A percentile compares a stretch with the other conserved stretches of the same genome.
These are phyloP conservation scores for Globisporangium viniferum DNA, from an alignment of 352 stramenopile genomes.

Conservation along the genomic window DNA sequence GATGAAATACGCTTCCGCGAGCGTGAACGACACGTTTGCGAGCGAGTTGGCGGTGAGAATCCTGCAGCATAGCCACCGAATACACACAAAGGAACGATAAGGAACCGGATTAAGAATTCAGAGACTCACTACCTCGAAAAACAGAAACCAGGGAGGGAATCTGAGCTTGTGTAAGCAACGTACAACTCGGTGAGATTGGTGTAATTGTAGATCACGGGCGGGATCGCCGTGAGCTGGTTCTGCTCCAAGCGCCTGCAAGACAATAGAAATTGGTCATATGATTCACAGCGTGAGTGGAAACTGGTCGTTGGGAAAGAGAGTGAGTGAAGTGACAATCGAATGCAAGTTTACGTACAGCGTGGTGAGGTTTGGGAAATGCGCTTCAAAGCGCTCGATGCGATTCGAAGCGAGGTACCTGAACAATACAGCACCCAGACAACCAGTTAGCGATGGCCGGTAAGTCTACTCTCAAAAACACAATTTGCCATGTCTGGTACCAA, in stretches of 20 bases:
- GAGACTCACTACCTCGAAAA: too few relatives aligned
- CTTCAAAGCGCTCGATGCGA: conserved; percentile 22
- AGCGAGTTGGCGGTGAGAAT: conserved; percentile 19
- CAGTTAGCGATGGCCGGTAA: background rate
- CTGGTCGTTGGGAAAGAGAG: too few relatives aligned
- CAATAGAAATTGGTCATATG: too few relatives aligned
- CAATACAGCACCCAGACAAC: background rate
- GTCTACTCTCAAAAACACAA: too few relatives aligned
- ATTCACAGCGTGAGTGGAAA: too few relatives aligned
- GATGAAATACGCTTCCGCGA: conserved; percentile 24
- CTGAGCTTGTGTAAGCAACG: background rate
- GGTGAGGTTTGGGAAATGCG: conserved; percentile 19
- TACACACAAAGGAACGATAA: too few relatives aligned
- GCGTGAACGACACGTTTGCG: conserved; percentile 20
- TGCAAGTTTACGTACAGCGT: conserved; percentile 18
- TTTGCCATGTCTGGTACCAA: background rate
- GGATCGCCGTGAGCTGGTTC: conserved; percentile 31
- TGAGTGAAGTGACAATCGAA: too few relatives aligned
- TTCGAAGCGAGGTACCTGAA: conserved; percentile 24
- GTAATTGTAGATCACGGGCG: conserved; percentile 24
- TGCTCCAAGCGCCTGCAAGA: conserved; percentile 15
- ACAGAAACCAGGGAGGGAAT: background rate
- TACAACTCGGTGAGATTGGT: conserved; percentile 20
- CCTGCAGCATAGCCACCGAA: background rate
- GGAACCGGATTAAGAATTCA: too few relatives aligned